phyloP scores from a whole-genome alignment of 164 flowering plant genomes.

The Nymphaea colorata region DNA sequence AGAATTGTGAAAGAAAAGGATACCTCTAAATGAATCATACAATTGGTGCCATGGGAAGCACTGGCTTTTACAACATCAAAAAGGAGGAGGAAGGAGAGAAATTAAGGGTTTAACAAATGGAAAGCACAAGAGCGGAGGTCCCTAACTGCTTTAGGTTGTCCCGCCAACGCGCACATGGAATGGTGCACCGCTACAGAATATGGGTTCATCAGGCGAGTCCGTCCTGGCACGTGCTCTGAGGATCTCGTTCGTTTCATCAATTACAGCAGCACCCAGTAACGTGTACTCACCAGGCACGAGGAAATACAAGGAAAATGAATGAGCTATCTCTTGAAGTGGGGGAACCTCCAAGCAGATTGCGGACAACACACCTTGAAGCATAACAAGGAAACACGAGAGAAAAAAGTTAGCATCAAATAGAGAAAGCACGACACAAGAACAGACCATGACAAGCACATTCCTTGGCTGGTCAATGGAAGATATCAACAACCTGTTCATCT shows the following conservation, averaged over 20 bases:
- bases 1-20: too few relatives aligned
- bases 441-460: not conserved
- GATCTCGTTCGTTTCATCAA: constrained; percentile 73
- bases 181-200: constrained; percentile 89
- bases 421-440: not conserved
- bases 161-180: constrained; percentile 74
- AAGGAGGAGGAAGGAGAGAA: not conserved
- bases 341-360: constrained; percentile 74
- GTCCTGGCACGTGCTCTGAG: constrained; percentile 88
- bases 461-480: too few relatives aligned
- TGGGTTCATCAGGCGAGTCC: constrained; percentile 65
- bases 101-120: not conserved
- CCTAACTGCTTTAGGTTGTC: constrained; percentile 21
- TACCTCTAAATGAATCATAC: too few relatives aligned
- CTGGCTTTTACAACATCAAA: not conserved
- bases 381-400: not conserved
- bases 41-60: not conserved
- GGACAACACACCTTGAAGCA: constrained; percentile 48
- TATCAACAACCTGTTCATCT: too few relatives aligned
- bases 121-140: not conserved
- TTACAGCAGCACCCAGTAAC: constrained; percentile 79
- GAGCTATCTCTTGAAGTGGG: constrained; percentile 73
- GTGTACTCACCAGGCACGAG: constrained; percentile 97
- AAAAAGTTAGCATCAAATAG: not conserved
- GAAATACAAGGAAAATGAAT: constrained; percentile 73